Conservation (phyloP, 768 basidiomycete species). For the Phaeotremella fagi region DNA sequence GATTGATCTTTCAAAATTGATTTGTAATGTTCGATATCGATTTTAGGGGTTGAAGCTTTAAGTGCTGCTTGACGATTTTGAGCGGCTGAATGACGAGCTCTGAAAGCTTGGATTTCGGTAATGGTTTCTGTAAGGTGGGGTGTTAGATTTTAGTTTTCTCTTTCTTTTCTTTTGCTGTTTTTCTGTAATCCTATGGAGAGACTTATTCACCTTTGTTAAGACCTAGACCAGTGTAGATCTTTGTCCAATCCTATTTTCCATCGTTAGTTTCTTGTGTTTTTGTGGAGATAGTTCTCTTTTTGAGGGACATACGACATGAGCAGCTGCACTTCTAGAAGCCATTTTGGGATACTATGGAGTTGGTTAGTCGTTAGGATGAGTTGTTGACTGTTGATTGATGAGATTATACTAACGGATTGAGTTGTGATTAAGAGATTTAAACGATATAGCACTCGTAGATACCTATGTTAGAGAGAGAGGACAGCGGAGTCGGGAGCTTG, state of each 20-base stretch:
- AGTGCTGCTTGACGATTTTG: slow-evolving; percentile 42
- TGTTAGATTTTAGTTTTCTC: no score
- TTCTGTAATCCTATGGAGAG: no score
- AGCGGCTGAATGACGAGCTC: slow-evolving; percentile 89
- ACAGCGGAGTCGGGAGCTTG: no score
- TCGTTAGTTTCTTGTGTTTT: no score
- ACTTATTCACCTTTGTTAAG: slow-evolving; percentile 47
- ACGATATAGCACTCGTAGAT: no score
- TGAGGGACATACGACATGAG: slow-evolving; percentile 42
- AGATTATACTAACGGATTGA: neutral
- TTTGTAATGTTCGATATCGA: slow-evolving; percentile 91
- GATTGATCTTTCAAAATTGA: slow-evolving; percentile 85
- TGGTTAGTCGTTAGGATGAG: slow-evolving; percentile 2
- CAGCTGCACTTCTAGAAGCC: slow-evolving; percentile 43
- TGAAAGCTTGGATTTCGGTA: slow-evolving; percentile 84
- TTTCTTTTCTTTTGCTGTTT: no score
- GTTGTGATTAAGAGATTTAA: neutral
- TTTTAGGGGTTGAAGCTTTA: slow-evolving; percentile 58
- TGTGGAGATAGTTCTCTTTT: no score
- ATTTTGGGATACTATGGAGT: slow-evolving; percentile 27
- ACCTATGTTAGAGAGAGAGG: no score
- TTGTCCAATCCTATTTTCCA: slow-evolving; percentile 49
- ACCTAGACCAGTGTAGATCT: slow-evolving; percentile 48
- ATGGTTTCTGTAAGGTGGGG: slow-evolving; percentile 68
- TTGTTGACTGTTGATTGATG: no score